Evolutionary conservation across 768 basidiomycete species (phyloP).

Genomic region (Lactarius trivialis): DNA sequence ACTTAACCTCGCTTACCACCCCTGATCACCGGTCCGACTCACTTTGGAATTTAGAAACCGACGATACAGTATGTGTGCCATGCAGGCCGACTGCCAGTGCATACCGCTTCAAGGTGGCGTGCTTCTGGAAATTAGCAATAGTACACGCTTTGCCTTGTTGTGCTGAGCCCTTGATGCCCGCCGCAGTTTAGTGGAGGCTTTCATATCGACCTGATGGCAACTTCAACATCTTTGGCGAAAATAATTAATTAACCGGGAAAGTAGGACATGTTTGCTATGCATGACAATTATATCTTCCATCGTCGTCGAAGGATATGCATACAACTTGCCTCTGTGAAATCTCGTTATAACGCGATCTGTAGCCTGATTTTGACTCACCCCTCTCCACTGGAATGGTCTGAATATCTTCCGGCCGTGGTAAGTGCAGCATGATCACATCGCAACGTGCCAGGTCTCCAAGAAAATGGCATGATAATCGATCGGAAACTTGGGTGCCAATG

Average conservation of each 20-base stretch:
- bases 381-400: neutral
- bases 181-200: neutral
- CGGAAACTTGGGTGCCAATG: neutral
- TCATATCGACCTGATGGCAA: no score
- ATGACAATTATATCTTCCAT: no score
- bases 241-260: neutral
- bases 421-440: neutral
- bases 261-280: neutral
- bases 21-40: neutral
- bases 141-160: neutral
- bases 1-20: neutral
- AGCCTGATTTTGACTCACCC: neutral
- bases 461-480: neutral
- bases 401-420: neutral
- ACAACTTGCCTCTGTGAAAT: neutral
- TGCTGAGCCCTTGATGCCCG: neutral
- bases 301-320: neutral
- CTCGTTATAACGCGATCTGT: no score
- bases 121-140: neutral
- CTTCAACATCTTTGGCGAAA: neutral
- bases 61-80: neutral
- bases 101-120: neutral
- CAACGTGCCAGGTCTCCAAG: neutral
- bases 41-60: neutral
- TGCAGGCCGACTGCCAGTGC: neutral